These are phyloP conservation scores for Trametes meyenii DNA, from an alignment of 768 basidiomycete species.

Conservation along the genomic window DNA sequence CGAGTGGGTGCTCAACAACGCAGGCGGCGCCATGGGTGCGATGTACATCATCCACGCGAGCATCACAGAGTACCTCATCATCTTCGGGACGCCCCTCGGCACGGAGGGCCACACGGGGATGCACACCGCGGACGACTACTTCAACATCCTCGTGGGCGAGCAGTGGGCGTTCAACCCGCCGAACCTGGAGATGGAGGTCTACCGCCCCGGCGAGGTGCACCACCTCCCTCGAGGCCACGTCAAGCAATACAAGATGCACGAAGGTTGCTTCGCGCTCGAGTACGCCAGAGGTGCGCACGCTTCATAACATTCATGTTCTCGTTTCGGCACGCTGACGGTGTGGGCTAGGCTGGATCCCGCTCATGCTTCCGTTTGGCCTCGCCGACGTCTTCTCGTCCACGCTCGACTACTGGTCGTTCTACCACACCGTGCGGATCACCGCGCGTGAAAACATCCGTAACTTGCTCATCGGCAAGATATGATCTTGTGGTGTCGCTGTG, in stretches of 20 bases:
- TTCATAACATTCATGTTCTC: too few relatives aligned
- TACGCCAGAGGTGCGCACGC: conserved; percentile 78
- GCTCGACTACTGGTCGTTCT: conserved; percentile 82
- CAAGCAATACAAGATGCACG: conserved; percentile 98
- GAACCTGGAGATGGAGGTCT: conserved; percentile 81
- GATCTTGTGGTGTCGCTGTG: background rate
- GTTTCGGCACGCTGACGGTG: background rate
- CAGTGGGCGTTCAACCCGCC: conserved; percentile 93
- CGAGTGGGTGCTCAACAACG: conserved; percentile 97
- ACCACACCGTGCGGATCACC: conserved; percentile 74
- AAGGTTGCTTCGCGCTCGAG: conserved; percentile 95
- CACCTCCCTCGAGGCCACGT: conserved; percentile 78
- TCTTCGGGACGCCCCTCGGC: conserved; percentile 94
- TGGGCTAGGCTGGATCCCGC: conserved; percentile 90
- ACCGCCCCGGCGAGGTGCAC: conserved; percentile 84
- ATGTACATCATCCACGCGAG: conserved; percentile 98
- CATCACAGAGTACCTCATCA: conserved; percentile 95
- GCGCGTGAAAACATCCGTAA: conserved; percentile 85
- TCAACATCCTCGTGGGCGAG: conserved; percentile 92
- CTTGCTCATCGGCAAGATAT: conserved; percentile 86
- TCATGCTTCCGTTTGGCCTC: conserved; percentile 94
- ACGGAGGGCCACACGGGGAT: conserved; percentile 96
- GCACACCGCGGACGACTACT: conserved; percentile 97
- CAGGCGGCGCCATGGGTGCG: conserved; percentile 96
- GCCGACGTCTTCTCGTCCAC: conserved; percentile 87